These are phyloP conservation scores for Coniochaeta sp. DNA, from an alignment of 2,329 filamentous ascomycete genomes.

Conservation along the genomic window DNA sequence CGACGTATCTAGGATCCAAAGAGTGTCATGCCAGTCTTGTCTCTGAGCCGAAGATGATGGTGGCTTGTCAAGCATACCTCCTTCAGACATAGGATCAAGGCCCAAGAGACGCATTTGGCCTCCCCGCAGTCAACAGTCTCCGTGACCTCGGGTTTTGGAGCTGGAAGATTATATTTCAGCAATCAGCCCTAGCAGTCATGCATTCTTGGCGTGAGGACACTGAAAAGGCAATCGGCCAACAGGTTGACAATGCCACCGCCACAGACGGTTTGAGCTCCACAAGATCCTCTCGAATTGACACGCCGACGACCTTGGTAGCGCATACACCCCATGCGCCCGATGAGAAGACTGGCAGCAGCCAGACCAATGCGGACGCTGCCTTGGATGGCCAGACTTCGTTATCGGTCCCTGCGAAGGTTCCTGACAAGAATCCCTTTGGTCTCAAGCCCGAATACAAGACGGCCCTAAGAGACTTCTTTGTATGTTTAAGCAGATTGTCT, in stretches of 20 bases:
- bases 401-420: not conserved
- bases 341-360: not conserved
- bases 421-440: constrained; percentile 6
- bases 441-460: constrained; percentile 15
- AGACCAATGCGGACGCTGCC: not conserved
- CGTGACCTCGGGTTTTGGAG: not conserved
- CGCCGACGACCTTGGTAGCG: not conserved
- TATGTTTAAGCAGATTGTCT: constrained; percentile 4
- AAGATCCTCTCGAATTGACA: not conserved
- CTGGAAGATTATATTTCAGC: not conserved
- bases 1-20: not conserved
- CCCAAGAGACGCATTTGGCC: not conserved
- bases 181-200: not conserved
- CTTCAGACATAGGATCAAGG: not conserved
- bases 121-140: not conserved
- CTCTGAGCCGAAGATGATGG: not conserved
- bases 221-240: not conserved
- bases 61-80: not conserved
- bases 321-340: not conserved
- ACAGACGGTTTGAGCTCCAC: not conserved
- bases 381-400: not conserved
- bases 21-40: not conserved
- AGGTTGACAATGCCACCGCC: not conserved
- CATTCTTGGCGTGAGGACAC: not conserved
- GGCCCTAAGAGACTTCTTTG: constrained; percentile 14